These are phyloP conservation scores for Myriosclerotinia scirpicola DNA, from an alignment of 2,329 filamentous ascomycete species.

Conservation along the genomic window DNA sequence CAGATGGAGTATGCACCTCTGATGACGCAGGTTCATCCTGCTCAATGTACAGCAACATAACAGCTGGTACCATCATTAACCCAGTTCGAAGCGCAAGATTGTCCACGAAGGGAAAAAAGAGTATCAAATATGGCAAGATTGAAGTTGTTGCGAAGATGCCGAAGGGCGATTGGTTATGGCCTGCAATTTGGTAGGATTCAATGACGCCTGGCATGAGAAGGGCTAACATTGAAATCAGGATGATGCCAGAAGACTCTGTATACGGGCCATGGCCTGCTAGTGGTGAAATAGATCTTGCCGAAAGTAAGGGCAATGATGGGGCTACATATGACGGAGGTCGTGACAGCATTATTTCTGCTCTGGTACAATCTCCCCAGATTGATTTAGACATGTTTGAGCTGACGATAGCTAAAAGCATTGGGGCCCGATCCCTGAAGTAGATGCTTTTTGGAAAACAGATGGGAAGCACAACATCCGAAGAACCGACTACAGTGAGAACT, in stretches of 20 bases:
- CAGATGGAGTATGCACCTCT: constrained; percentile 46
- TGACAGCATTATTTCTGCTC: constrained; percentile 46
- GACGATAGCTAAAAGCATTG: constrained; percentile 43
- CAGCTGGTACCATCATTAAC: constrained; percentile 48
- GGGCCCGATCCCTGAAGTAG: constrained; percentile 42
- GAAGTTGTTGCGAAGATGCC: constrained; percentile 56
- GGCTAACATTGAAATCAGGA: constrained; percentile 39
- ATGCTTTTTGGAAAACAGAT: constrained; percentile 32
- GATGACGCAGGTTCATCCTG: constrained; percentile 43
- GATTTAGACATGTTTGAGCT: neutral
- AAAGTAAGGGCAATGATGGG: constrained; percentile 50
- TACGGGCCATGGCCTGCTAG: constrained; percentile 54
- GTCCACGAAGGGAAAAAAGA: constrained; percentile 49
- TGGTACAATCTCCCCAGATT: constrained; percentile 43
- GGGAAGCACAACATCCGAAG: constrained; percentile 37
- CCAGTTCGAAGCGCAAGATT: constrained; percentile 52
- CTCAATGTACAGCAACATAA: constrained; percentile 44
- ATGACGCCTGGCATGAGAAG: no score
- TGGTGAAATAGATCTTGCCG: constrained; percentile 56
- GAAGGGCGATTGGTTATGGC: constrained; percentile 57
- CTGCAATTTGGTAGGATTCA: constrained; percentile 41
- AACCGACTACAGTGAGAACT: constrained; percentile 45
- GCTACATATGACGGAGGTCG: constrained; percentile 44
- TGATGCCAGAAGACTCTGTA: constrained; percentile 50
- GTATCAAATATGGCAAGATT: constrained; percentile 51